These are phyloP conservation scores for Trypanosoma rangeli DNA, from an alignment of 208 protist species.

Conservation along the genomic window DNA sequence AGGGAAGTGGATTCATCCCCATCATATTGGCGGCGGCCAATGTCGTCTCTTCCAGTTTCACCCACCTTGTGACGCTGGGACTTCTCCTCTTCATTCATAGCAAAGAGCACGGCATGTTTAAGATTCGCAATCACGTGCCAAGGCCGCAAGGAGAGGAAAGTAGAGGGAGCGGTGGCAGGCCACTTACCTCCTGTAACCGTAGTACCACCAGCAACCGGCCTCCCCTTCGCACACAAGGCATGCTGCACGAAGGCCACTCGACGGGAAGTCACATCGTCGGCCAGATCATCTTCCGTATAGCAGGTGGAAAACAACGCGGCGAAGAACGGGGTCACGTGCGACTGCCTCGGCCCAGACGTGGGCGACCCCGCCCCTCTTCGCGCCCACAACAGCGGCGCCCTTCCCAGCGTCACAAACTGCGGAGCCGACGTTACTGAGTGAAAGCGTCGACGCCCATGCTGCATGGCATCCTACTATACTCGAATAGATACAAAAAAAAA, in stretches of 20 bases:
- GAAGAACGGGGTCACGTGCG: slow-evolving; percentile 28
- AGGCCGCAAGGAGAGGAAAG: background rate
- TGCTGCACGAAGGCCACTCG: background rate
- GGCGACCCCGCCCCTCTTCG: background rate
- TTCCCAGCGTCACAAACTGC: background rate
- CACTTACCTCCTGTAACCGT: background rate
- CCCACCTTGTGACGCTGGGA: background rate
- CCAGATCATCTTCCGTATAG: background rate
- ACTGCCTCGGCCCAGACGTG: background rate
- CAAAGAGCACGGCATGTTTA: slow-evolving; percentile 17
- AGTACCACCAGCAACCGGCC: background rate
- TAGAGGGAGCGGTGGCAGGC: background rate
- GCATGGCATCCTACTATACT: background rate
- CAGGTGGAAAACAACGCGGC: slow-evolving; percentile 19
- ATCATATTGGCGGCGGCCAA: background rate
- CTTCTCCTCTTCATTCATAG: slow-evolving; percentile 10
- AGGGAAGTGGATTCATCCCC: background rate
- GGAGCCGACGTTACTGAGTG: background rate
- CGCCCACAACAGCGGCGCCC: background rate
- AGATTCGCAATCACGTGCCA: slow-evolving; percentile 30
- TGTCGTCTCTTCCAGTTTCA: background rate
- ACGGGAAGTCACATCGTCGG: background rate
- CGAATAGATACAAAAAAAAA: background rate
- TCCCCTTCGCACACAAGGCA: background rate
- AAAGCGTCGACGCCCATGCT: background rate